phyloP scores from a whole-genome alignment of 139 green algal genomes.

The Volvox reticuliferus region DNA sequence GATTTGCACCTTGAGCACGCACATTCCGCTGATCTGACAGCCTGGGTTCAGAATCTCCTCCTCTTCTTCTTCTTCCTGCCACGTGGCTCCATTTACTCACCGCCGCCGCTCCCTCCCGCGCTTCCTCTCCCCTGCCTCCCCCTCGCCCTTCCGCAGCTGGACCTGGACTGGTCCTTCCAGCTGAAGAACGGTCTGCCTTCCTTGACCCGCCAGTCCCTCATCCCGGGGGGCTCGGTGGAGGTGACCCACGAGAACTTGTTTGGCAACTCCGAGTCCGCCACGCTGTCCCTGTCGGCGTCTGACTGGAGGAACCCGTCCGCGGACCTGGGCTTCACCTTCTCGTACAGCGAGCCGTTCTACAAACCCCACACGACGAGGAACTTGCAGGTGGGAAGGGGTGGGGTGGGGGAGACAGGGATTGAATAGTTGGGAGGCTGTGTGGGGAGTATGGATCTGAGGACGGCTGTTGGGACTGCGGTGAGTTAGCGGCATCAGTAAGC shows the following conservation, averaged over 20 bases:
- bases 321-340: conserved; percentile 59
- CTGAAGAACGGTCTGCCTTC: conserved; percentile 66
- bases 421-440: no score
- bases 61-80: no score
- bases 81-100: no score
- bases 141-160: conserved; percentile 52
- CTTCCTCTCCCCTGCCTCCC: neutral
- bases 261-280: conserved; percentile 65
- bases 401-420: no score
- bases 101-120: no score
- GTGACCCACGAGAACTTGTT: conserved; percentile 75
- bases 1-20: no score
- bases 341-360: conserved; percentile 74
- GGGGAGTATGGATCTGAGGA: no score
- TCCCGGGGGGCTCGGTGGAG: conserved; percentile 70
- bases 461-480: no score
- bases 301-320: conserved; percentile 71
- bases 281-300: conserved; percentile 59
- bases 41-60: no score
- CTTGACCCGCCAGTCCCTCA: conserved; percentile 63
- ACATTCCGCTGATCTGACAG: no score
- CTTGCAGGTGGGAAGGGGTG: conserved; percentile 54
- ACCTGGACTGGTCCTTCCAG: conserved; percentile 76
- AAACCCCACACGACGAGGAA: conserved; percentile 69
- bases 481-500: no score